Conservation (phyloP, 306 rosid species). For the Prunus mume region DNA sequence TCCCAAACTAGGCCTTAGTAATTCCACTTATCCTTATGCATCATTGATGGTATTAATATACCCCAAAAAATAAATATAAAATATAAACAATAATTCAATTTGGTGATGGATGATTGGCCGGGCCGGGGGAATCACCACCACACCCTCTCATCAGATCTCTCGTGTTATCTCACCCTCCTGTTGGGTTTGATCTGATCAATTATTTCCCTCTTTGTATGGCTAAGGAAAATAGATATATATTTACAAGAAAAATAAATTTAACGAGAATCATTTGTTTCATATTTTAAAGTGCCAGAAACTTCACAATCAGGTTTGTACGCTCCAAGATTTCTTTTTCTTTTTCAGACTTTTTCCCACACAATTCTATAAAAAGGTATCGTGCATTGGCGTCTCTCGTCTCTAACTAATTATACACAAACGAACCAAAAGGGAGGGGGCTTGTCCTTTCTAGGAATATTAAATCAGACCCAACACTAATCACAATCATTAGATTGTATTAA, state of each 20-base stretch:
- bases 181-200: background rate
- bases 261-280: too few relatives aligned
- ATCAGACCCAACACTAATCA: background rate
- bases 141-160: background rate
- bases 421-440: background rate
- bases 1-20: too few relatives aligned
- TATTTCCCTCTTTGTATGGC: conserved; percentile 3
- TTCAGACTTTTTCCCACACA: background rate
- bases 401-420: background rate
- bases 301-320: background rate
- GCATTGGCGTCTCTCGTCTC: background rate
- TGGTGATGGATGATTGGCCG: background rate
- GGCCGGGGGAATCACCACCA: background rate
- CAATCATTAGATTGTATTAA: background rate
- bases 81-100: background rate
- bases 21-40: background rate
- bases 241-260: background rate
- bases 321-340: background rate
- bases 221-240: background rate
- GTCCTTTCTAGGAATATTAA: background rate
- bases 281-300: background rate
- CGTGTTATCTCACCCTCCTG: background rate
- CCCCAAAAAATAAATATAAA: background rate
- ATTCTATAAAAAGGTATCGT: background rate
- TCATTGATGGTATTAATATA: background rate